Percentiles rank a stretch among this genome's conserved stretches.
These are phyloP conservation scores for Penicillium sp. DNA, from an alignment of 2,329 filamentous ascomycete genomes.

Conservation along the genomic window DNA sequence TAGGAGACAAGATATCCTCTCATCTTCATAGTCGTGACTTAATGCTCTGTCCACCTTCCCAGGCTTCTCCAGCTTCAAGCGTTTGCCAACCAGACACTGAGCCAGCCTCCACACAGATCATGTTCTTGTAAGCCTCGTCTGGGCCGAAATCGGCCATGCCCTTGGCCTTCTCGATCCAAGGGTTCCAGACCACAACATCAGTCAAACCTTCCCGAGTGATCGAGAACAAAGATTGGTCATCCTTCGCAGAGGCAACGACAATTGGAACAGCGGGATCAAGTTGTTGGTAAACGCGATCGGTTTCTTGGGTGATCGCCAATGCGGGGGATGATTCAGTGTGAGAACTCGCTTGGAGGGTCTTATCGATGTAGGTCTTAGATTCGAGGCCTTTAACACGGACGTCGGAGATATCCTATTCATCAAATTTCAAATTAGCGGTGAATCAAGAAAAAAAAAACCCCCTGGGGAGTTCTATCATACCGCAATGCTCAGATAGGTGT, in stretches of 20 bases:
- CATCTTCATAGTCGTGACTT: slow-evolving; percentile 38
- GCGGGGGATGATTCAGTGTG: slow-evolving; percentile 64
- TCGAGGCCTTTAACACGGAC: slow-evolving; percentile 73
- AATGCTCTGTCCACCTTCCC: slow-evolving; percentile 62
- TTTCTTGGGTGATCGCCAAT: slow-evolving; percentile 72
- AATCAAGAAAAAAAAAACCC: neutral
- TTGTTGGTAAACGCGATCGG: slow-evolving; percentile 79
- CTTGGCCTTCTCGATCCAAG: slow-evolving; percentile 81
- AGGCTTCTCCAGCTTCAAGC: slow-evolving; percentile 73
- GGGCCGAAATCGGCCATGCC: slow-evolving; percentile 84
- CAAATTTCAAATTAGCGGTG: slow-evolving; percentile 12
- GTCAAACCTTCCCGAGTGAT: slow-evolving; percentile 79
- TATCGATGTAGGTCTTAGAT: slow-evolving; percentile 76
- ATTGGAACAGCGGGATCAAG: slow-evolving; percentile 53
- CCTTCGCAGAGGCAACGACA: slow-evolving; percentile 45
- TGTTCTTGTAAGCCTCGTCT: slow-evolving; percentile 84
- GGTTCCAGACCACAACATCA: slow-evolving; percentile 96
- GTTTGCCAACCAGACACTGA: slow-evolving; percentile 78
- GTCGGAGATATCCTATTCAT: slow-evolving; percentile 69
- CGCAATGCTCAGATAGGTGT: slow-evolving; percentile 81
- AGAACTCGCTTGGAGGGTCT: slow-evolving; percentile 64
- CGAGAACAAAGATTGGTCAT: slow-evolving; percentile 62
- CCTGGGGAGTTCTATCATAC: slow-evolving; percentile 52
- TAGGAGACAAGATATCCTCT: neutral
- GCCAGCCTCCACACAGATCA: slow-evolving; percentile 93